Percentiles rank a stretch among this genome's conserved stretches.
Evolutionary conservation across 164 flowering plant genomes (phyloP).

Genomic region (Hamamelis virginiana): DNA sequence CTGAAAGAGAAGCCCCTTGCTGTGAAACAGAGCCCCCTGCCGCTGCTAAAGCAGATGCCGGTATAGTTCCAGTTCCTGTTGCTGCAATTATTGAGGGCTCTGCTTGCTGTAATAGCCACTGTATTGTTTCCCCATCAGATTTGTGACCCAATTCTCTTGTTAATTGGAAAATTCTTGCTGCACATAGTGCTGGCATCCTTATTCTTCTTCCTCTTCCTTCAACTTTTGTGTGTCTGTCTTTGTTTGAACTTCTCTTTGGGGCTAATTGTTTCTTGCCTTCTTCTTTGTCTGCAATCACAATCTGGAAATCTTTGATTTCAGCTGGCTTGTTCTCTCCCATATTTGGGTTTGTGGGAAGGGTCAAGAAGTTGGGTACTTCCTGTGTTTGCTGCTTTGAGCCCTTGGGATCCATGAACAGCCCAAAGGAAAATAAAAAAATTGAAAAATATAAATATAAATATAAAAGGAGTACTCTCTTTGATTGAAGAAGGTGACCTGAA

Average conservation of each 20-base stretch:
- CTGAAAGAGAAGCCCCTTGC: slow-evolving; percentile 54
- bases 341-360: slow-evolving; percentile 29
- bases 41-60: slow-evolving; percentile 70
- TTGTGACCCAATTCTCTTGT: slow-evolving; percentile 86
- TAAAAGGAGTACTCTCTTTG: slow-evolving; percentile 26
- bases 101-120: slow-evolving; percentile 86
- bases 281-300: slow-evolving; percentile 55
- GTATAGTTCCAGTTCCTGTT: slow-evolving; percentile 81
- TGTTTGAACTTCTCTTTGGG: slow-evolving; percentile 79
- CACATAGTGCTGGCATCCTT: slow-evolving; percentile 92
- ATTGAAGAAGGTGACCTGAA: slow-evolving; percentile 42
- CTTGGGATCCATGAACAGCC: slow-evolving; percentile 63
- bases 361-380: slow-evolving; percentile 45
- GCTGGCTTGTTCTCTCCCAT: slow-evolving; percentile 45
- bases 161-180: slow-evolving; percentile 81
- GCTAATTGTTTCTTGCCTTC: slow-evolving; percentile 63
- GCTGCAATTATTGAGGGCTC: slow-evolving; percentile 86
- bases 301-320: slow-evolving; percentile 60
- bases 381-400: slow-evolving; percentile 41
- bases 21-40: slow-evolving; percentile 58
- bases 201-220: slow-evolving; percentile 86
- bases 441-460: slow-evolving; percentile 14
- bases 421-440: neutral
- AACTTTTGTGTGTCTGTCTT: slow-evolving; percentile 83
- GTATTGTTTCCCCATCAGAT: slow-evolving; percentile 87